Conservation (phyloP, 306 rosid species). For the Vicia sativa region DNA sequence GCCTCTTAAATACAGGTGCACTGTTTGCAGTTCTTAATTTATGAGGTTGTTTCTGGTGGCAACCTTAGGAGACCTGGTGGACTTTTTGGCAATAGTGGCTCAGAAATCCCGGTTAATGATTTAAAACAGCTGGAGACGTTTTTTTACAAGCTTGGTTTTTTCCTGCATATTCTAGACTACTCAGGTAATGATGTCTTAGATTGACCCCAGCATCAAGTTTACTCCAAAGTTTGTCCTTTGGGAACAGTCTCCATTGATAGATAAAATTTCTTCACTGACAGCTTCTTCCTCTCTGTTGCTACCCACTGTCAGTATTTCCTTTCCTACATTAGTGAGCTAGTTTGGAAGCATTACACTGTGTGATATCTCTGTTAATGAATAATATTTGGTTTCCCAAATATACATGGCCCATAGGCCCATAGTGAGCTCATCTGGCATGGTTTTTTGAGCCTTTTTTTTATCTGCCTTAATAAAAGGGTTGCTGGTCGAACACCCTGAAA, state of each 20-base stretch:
- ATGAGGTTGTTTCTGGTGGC: constrained; percentile 98
- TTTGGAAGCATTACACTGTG: constrained; percentile 32
- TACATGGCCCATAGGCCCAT: constrained; percentile 20
- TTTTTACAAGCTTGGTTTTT: constrained; percentile 95
- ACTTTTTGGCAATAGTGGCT: constrained; percentile 92
- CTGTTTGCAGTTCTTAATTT: constrained; percentile 96
- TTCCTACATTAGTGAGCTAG: constrained; percentile 33
- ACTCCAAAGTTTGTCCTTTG: constrained; percentile 25
- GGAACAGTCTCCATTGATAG: constrained; percentile 27
- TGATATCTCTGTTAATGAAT: constrained; percentile 25
- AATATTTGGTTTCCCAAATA: constrained; percentile 23
- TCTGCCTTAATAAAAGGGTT: constrained; percentile 21
- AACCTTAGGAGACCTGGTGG: constrained; percentile 99
- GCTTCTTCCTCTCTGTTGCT: constrained; percentile 32
- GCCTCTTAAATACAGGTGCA: constrained; percentile 69
- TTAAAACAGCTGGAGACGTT: constrained; percentile 88
- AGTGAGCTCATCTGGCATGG: constrained; percentile 22
- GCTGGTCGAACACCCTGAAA: constrained; percentile 20
- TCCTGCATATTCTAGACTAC: constrained; percentile 87
- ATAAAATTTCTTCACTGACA: constrained; percentile 32
- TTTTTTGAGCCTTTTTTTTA: constrained; percentile 1
- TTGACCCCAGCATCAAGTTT: constrained; percentile 35
- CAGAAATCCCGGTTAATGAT: constrained; percentile 92
- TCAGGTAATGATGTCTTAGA: constrained; percentile 61
- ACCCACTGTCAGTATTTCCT: constrained; percentile 6